Base-by-base conservation (phyloP, 1,284 basidiomycete species). In the Apiotrichum akiyoshidainum region DNA sequence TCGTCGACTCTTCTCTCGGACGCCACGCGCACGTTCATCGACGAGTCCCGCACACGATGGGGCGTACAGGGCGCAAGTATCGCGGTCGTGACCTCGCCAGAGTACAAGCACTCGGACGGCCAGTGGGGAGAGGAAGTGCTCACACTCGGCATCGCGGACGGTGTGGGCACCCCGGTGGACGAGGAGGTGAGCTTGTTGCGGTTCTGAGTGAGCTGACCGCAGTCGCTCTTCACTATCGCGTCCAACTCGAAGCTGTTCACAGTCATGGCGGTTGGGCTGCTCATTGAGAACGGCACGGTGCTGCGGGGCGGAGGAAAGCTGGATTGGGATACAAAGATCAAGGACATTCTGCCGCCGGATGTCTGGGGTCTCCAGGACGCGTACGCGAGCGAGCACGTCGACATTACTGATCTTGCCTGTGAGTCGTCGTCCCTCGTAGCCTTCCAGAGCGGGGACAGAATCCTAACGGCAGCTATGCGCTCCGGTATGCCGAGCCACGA, bases 191-290 rank as follows among this genome's bases (percentile, higher is more conserved):
- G 48, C 16, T n/a, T 26, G 11, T 13, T n/a, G n/a, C n/a, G n/a
- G 22, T 9, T 17, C 13, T 19, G 35, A 26, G 42, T 44, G 22
- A 33, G 9, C 42, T 41, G 21, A 48, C 44, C n/a, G 11, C 54
- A 81, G 81, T 75, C 79, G 0, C 63, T 79, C 26, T 81, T 81
- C 61, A 68, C 64, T 2, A 75, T 83, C 44, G 81, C 73, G 1
- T 82, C 81, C 16, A 81, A 79, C 64, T 80, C 80, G 1, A 83
- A 82, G 59, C 75, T 81, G 0, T 82, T 82, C 65, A 72, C 79
- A 0, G 69, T 74, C 0, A 63, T 77, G 2, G 67, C 79, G 0
- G 42, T 81, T 5, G 81, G 80, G 0, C 66, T 81, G 13, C 65
- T 80, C n/a, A 71, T 81, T 12, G 66, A 76, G 34, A 80, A 82